Base-by-base conservation (phyloP, 2,329 filamentous ascomycete species). In the Xylariaceae sp. region DNA sequence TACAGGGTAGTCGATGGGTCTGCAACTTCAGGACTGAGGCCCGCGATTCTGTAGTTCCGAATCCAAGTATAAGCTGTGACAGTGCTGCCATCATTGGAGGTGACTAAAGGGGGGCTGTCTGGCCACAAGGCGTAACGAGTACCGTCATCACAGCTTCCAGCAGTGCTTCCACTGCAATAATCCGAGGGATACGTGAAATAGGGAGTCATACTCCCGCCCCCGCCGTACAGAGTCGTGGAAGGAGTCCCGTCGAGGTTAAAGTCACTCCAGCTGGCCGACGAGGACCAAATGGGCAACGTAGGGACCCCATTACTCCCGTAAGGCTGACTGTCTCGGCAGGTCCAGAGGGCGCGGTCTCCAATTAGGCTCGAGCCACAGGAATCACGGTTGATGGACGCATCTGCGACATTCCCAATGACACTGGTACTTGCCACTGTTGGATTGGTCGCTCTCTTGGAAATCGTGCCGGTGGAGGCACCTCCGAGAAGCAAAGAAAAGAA, bases 31-130 rank as follows among this genome's bases (percentile, higher is more conserved):
- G 45, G 57, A 50, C 40, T 54, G 34, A 58, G 39, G 28, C 55
- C 53, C 33, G 31, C 9, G 11, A 64, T 59, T 44, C 62, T 59
- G 3, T 16, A 9, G 42, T 66, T 57, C 19, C 39, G 43, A 47
- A 64, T 62, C 61, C 62, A 66, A 9, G 61, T 61, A 40, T 63
- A 62, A n/a, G 53, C 50, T 10, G 55, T 58, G 14, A 53, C 54
- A 11, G 50, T 47, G 28, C 47, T 56, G 18, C 54, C 53, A 4
- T 31, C 46, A 22, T 42, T 43, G 40, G 61, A 58, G 33, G 47
- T 33, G 16, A 60, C 47, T 36, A 66, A 44, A 1, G 61, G 62
- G 31, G 61, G 61, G 12, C 49, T 53, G 38, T 65, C 59, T 6
- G 62, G 60, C 63, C 63, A 65, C 12, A 64, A 47, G 31, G 55